phyloP scores from a whole-genome alignment of 306 rosid genomes.

The Chamaecrista fasciculata region DNA sequence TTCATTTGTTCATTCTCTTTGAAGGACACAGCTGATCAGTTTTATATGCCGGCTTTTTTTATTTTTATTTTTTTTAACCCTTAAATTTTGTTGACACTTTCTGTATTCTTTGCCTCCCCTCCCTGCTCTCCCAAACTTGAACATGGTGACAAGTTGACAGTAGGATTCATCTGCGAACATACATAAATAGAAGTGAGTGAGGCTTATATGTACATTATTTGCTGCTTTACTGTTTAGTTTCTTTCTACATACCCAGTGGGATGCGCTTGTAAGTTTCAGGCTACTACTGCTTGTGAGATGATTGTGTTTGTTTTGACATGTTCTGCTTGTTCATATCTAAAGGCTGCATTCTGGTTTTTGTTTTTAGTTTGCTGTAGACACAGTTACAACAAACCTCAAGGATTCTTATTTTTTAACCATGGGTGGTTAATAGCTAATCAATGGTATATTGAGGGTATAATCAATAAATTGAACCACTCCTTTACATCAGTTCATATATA shows the following conservation, averaged over 20 bases:
- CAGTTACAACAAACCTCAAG: no score
- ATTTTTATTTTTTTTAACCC: background rate
- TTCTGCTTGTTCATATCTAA: conserved; percentile 32
- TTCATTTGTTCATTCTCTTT: conserved; percentile 32
- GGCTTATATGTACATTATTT: conserved; percentile 49
- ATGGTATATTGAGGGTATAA: no score
- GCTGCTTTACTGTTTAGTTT: conserved; percentile 22
- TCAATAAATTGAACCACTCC: no score
- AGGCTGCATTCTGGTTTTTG: conserved; percentile 19
- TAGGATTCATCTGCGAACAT: conserved; percentile 27
- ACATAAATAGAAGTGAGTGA: conserved; percentile 40
- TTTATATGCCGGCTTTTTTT: conserved; percentile 27
- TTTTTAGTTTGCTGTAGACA: no score
- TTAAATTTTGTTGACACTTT: conserved; percentile 25
- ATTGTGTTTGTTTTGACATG: conserved; percentile 42
- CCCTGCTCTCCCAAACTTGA: conserved; percentile 23
- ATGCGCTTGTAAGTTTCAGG: conserved; percentile 31
- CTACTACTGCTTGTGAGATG: conserved; percentile 38
- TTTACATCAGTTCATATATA: no score
- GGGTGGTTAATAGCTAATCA: no score
- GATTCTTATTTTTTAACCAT: no score
- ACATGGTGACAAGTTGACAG: conserved; percentile 26
- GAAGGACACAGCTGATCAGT: conserved; percentile 41
- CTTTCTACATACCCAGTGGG: conserved; percentile 14
- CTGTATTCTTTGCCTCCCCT: conserved; percentile 38